A percentile compares a stretch with the other conserved stretches of the same genome.
phyloP scores from a whole-genome alignment of 768 basidiomycete genomes.

The Boletus reticuloceps region DNA sequence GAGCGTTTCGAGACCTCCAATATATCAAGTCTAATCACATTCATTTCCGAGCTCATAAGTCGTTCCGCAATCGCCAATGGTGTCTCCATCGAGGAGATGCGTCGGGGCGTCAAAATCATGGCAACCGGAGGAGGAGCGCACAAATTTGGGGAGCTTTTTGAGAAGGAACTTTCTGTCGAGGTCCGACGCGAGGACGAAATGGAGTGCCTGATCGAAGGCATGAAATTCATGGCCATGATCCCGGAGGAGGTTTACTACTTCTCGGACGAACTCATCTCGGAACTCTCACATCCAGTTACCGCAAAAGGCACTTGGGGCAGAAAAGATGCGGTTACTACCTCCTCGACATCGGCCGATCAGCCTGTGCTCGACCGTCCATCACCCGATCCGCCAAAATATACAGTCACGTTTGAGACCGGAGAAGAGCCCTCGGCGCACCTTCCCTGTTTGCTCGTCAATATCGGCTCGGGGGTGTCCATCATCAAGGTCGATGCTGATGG shows the following conservation, averaged over 20 bases:
- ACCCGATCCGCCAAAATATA: constrained; percentile 85
- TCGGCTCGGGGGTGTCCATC: constrained; percentile 95
- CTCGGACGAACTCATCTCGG: constrained; percentile 93
- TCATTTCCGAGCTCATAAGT: constrained; percentile 83
- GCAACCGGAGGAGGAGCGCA: constrained; percentile 98
- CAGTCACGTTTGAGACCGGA: constrained; percentile 78
- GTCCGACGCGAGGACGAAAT: constrained; percentile 95
- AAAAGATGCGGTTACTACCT: constrained; percentile 1
- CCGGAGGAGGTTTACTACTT: constrained; percentile 99
- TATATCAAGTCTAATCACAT: constrained; percentile 79
- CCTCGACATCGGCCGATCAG: constrained; percentile 7
- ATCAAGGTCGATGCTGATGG: constrained; percentile 97
- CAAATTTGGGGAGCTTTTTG: constrained; percentile 85
- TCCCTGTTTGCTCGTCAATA: constrained; percentile 96
- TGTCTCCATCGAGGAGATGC: constrained; percentile 89
- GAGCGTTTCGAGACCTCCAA: constrained; percentile 94
- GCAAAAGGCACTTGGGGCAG: constrained; percentile 8
- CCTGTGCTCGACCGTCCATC: constrained; percentile 73
- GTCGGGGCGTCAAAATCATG: constrained; percentile 91
- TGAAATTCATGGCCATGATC: constrained; percentile 94
- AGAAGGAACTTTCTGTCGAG: constrained; percentile 72
- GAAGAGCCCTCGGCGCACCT: constrained; percentile 79
- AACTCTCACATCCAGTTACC: constrained; percentile 39
- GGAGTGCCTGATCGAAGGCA: constrained; percentile 95
- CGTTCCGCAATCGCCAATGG: constrained; percentile 83